phyloP scores from a whole-genome alignment of 768 basidiomycete genomes.

The Amanita molliuscula region DNA sequence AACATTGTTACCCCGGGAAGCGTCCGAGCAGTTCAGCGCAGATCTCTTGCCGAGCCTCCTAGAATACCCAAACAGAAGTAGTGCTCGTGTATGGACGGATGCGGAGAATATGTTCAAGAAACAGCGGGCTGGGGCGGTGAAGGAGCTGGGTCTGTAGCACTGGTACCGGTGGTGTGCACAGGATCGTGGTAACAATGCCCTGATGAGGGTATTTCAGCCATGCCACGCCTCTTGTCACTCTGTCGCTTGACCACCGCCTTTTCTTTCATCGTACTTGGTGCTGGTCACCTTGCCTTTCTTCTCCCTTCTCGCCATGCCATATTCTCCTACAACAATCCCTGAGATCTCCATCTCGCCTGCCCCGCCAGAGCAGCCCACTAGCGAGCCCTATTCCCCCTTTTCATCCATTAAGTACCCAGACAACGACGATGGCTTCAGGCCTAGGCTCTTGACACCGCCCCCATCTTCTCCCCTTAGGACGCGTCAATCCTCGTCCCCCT shows the following conservation, averaged over 20 bases:
- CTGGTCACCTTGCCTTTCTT: conserved; percentile 37
- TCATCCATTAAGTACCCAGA: conserved; percentile 19
- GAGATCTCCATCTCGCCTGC: conserved; percentile 63
- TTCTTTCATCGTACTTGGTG: conserved; percentile 28
- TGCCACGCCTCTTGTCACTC: conserved; percentile 13
- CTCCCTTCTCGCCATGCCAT: conserved; percentile 27
- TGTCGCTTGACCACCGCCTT: conserved; percentile 20
- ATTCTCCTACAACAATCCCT: conserved; percentile 36
- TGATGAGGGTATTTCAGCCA: neutral
- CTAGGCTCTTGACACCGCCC: conserved; percentile 48
- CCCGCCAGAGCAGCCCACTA: conserved; percentile 37
- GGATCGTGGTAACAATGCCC: conserved; percentile 3
- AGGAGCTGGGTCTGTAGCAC: conserved; percentile 23
- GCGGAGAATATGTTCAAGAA: conserved; percentile 76
- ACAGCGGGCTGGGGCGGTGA: conserved; percentile 34
- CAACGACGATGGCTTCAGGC: conserved; percentile 44
- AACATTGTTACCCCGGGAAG: conserved; percentile 88
- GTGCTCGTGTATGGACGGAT: conserved; percentile 75
- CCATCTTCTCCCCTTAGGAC: conserved; percentile 33
- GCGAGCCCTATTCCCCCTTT: conserved; percentile 60
- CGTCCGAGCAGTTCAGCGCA: conserved; percentile 90
- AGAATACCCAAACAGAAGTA: conserved; percentile 60
- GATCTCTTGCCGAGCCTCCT: conserved; percentile 82
- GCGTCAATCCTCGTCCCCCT: conserved; percentile 36
- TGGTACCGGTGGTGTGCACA: neutral